phyloP scores from a whole-genome alignment of 345 rosid species.

The Gossypium longicalyx region DNA sequence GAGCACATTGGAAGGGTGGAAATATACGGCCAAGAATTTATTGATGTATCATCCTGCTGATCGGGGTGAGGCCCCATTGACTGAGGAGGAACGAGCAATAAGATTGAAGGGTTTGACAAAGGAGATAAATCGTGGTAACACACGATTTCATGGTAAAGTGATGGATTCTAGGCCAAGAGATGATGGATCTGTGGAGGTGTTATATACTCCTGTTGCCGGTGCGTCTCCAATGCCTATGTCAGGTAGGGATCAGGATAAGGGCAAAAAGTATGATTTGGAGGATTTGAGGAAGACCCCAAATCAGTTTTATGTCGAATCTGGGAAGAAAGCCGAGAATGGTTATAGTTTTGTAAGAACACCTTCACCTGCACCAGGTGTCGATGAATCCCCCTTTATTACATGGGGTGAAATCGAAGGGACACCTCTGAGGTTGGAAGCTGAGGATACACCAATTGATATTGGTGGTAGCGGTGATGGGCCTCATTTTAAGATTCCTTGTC shows the following conservation, averaged over 20 bases:
- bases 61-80: constrained; percentile 78
- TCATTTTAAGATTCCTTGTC: constrained; percentile 68
- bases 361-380: constrained; percentile 90
- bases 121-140: constrained; percentile 61
- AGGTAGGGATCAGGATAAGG: constrained; percentile 64
- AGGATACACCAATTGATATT: constrained; percentile 86
- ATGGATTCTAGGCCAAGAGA: constrained; percentile 80
- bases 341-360: constrained; percentile 89
- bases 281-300: constrained; percentile 85
- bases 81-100: constrained; percentile 62
- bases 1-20: constrained; percentile 85
- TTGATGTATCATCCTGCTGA: constrained; percentile 95
- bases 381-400: constrained; percentile 86
- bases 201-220: constrained; percentile 76
- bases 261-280: constrained; percentile 81
- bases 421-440: constrained; percentile 76
- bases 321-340: constrained; percentile 75
- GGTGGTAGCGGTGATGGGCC: constrained; percentile 88
- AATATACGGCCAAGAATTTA: constrained; percentile 79
- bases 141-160: constrained; percentile 84
- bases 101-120: constrained; percentile 70
- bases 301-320: constrained; percentile 67
- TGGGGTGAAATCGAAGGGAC: constrained; percentile 99
- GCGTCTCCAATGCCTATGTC: constrained; percentile 61
- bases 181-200: constrained; percentile 75